Evolutionary conservation across 371 early-diverging fungal species (phyloP).

Genomic region (Mortierella sp.): DNA sequence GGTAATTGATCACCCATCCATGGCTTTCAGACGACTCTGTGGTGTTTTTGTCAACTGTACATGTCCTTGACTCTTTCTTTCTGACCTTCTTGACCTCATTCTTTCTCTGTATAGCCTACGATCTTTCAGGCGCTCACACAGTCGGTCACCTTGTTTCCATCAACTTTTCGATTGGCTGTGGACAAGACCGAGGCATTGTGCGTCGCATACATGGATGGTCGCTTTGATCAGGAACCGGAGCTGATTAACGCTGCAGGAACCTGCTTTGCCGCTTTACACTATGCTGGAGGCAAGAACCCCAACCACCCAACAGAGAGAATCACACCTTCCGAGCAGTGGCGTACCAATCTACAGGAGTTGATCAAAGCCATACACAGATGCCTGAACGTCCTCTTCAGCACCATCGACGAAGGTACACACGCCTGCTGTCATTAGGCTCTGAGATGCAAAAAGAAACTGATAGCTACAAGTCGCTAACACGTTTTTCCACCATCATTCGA

Average conservation of each 20-base stretch:
- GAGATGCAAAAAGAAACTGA: too few relatives aligned
- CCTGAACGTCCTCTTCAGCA: constrained; percentile 63
- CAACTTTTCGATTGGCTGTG: constrained; percentile 62
- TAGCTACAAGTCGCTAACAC: not conserved
- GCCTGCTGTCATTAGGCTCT: too few relatives aligned
- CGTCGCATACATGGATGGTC: constrained; percentile 62
- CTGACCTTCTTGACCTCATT: not conserved
- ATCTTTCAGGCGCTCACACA: constrained; percentile 60
- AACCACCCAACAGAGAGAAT: constrained; percentile 50
- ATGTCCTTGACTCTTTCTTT: not conserved
- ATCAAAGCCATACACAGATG: constrained; percentile 64
- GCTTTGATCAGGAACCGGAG: constrained; percentile 46
- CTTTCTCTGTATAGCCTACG: constrained; percentile 43
- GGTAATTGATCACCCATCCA: constrained; percentile 55
- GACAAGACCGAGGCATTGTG: constrained; percentile 64
- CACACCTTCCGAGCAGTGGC: constrained; percentile 61
- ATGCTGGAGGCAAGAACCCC: constrained; percentile 58
- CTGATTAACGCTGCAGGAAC: constrained; percentile 54
- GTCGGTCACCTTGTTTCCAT: constrained; percentile 64
- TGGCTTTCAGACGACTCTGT: too few relatives aligned
- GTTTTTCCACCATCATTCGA: not conserved
- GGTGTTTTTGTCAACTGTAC: too few relatives aligned
- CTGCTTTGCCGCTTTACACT: constrained; percentile 60
- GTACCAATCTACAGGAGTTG: constrained; percentile 55
- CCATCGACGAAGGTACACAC: constrained; percentile 75